Conservation (phyloP, 805 yeast genomes). For the Debaryomyces maramus region DNA sequence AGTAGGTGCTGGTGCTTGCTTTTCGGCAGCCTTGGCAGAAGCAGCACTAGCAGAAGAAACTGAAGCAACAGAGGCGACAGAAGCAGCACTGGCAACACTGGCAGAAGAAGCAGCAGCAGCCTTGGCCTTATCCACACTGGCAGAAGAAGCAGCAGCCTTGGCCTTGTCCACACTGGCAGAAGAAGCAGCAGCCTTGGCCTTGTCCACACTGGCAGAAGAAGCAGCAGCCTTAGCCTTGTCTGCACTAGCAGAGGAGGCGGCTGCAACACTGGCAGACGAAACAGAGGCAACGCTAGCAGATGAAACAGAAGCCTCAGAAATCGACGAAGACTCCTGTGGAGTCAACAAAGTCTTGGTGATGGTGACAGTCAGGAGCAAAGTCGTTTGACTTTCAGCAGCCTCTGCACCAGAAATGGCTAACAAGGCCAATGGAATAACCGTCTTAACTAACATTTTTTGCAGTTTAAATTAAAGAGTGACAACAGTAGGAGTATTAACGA, state of each 20-base stretch:
- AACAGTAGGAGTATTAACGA: constrained; percentile 4
- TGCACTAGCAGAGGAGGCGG: constrained; percentile 14
- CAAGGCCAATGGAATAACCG: constrained; percentile 13
- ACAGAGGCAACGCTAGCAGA: constrained; percentile 14
- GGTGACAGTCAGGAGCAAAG: constrained; percentile 45
- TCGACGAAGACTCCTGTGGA: constrained; percentile 43
- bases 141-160: constrained; percentile 13
- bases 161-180: constrained; percentile 8
- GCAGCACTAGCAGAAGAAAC: constrained; percentile 10
- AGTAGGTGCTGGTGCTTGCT: constrained; percentile 10
- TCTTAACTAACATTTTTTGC: constrained; percentile 16
- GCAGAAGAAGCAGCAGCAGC: constrained; percentile 8
- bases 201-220: constrained; percentile 8
- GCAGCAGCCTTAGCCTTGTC: constrained; percentile 13
- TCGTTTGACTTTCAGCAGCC: constrained; percentile 41
- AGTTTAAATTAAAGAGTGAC: not conserved
- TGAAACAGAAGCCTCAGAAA: constrained; percentile 20
- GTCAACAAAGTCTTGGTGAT: constrained; percentile 47
- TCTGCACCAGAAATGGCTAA: constrained; percentile 16
- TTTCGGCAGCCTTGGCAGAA: constrained; percentile 7
- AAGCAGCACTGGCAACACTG: constrained; percentile 9
- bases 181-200: constrained; percentile 6
- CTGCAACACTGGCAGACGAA: constrained; percentile 13
- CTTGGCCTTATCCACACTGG: constrained; percentile 7
- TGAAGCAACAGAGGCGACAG: constrained; percentile 8